These are phyloP conservation scores for Aspergillus alliaceus DNA, from an alignment of 2,329 filamentous ascomycete genomes.

Conservation along the genomic window DNA sequence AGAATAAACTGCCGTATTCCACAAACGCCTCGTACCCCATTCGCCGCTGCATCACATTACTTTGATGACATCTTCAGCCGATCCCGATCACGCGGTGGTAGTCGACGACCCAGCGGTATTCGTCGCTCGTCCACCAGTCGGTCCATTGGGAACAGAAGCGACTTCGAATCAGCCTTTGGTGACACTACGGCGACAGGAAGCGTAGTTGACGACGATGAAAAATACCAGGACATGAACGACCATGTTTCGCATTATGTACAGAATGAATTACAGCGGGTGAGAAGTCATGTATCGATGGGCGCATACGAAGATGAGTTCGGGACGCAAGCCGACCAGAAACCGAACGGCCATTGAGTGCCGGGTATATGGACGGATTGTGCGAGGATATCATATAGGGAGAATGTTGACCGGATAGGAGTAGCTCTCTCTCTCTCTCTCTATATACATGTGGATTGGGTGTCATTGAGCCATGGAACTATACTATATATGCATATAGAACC, in stretches of 20 bases:
- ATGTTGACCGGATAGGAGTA: background rate
- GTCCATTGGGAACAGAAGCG: constrained; percentile 80
- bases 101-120: constrained; percentile 53
- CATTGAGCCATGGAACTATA: too few relatives aligned
- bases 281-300: constrained; percentile 54
- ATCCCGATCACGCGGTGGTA: constrained; percentile 43
- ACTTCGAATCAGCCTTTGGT: constrained; percentile 60
- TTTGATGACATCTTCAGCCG: constrained; percentile 86
- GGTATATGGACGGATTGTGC: background rate
- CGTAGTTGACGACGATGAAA: constrained; percentile 33
- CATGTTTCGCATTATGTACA: constrained; percentile 80
- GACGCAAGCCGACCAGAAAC: constrained; percentile 51
- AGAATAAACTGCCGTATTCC: constrained; percentile 87
- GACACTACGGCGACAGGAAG: constrained; percentile 32
- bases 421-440: too few relatives aligned
- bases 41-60: constrained; percentile 82
- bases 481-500: too few relatives aligned
- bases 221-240: constrained; percentile 52
- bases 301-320: constrained; percentile 64
- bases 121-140: constrained; percentile 79
- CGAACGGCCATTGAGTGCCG: constrained; percentile 24
- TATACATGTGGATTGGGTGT: background rate
- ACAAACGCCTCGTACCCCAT: constrained; percentile 86
- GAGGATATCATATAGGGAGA: background rate
- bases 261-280: constrained; percentile 74